phyloP scores from a whole-genome alignment of 257 asterid species.

The Solanum pinnatisectum region DNA sequence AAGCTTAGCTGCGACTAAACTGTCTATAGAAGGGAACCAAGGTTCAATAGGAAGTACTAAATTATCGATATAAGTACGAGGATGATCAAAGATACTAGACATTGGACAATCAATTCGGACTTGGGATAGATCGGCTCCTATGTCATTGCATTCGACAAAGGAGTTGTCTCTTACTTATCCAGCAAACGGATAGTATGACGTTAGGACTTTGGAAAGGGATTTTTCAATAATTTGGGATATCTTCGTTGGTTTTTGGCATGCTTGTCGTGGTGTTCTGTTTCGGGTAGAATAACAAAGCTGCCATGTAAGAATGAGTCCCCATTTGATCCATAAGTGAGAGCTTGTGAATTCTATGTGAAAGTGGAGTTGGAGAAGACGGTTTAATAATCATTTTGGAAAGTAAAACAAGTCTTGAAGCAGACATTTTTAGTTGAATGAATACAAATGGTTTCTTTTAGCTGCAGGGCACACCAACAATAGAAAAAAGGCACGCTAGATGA shows the following conservation, averaged over 20 bases:
- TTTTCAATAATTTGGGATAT: neutral
- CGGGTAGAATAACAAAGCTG: neutral
- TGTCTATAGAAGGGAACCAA: too few species aligned
- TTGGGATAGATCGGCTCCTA: neutral
- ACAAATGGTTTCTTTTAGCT: neutral
- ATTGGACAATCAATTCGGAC: neutral
- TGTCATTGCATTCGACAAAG: neutral
- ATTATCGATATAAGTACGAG: neutral
- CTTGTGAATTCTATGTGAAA: neutral
- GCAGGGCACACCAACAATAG: neutral
- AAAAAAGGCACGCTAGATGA: neutral
- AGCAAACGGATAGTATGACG: neutral
- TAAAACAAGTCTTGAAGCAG: neutral
- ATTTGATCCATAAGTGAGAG: neutral
- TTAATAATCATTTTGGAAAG: neutral
- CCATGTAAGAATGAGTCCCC: neutral
- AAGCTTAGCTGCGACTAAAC: neutral
- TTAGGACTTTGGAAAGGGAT: neutral
- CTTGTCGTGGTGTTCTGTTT: neutral
- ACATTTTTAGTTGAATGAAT: neutral
- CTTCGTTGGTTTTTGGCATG: neutral
- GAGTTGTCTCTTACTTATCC: neutral
- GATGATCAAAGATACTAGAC: neutral
- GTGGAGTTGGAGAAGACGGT: constrained; percentile 6
- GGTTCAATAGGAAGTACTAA: neutral